Evolutionary conservation across 768 basidiomycete genomes (phyloP).

Genomic region (Rhizopogon salebrosus): DNA sequence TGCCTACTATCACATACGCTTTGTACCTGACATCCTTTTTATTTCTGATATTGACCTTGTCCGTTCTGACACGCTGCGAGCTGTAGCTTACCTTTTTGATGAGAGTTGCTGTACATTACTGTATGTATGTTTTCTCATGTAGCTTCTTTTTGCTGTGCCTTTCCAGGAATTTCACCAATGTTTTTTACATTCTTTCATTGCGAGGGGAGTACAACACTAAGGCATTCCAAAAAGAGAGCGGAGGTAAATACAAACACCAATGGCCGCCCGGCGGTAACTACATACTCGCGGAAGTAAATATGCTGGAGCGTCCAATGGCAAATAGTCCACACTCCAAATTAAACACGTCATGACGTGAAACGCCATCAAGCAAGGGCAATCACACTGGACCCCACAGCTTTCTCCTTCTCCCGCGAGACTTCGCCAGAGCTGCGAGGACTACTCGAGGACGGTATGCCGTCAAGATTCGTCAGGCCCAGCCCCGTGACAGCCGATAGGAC

Average conservation of each 20-base stretch:
- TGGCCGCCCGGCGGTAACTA: neutral
- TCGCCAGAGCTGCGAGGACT: constrained; percentile 12
- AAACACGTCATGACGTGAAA: neutral
- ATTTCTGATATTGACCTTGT: neutral
- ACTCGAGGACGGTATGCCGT: constrained; percentile 8
- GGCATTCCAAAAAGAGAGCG: neutral
- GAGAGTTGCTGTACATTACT: neutral
- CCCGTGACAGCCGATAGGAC: constrained; percentile 22
- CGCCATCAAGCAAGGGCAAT: neutral
- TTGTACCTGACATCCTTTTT: neutral
- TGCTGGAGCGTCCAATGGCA: neutral
- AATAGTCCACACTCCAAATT: neutral
- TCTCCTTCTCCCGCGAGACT: constrained; percentile 8
- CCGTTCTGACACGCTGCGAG: too few relatives aligned
- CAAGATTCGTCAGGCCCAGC: constrained; percentile 21
- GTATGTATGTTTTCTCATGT: neutral
- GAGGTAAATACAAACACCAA: neutral
- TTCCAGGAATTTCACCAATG: neutral
- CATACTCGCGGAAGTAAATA: neutral
- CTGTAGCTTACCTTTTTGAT: neutral
- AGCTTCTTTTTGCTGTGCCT: neutral
- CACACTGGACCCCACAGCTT: neutral
- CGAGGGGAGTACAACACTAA: neutral
- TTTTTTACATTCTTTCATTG: neutral
- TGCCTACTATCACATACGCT: neutral